Conservation (phyloP, 2,329 filamentous ascomycete genomes). For the Pleomassaria siparia region DNA sequence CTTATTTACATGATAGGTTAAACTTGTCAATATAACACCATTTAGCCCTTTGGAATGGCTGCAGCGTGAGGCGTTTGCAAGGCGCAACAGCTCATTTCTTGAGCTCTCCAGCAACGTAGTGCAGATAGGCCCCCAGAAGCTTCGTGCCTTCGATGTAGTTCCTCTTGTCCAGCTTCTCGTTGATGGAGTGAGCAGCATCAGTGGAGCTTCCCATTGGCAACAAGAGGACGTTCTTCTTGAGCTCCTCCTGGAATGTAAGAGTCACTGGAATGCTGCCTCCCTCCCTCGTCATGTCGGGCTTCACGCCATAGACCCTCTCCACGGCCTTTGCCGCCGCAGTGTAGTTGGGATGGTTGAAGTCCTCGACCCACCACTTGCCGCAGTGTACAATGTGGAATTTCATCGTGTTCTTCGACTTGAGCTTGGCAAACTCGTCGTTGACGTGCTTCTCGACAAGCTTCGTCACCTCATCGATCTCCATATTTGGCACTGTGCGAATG, state of each 20-base stretch:
- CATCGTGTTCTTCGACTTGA: slow-evolving; percentile 89
- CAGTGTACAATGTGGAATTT: slow-evolving; percentile 81
- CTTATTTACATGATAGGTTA: no score
- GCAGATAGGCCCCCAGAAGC: slow-evolving; percentile 89
- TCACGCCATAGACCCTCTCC: slow-evolving; percentile 87
- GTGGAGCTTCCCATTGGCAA: slow-evolving; percentile 97
- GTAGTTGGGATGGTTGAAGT: slow-evolving; percentile 99
- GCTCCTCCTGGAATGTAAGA: slow-evolving; percentile 94
- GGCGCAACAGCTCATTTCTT: slow-evolving; percentile 38
- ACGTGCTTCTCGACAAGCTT: slow-evolving; percentile 81
- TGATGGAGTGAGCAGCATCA: slow-evolving; percentile 95
- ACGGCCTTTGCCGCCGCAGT: slow-evolving; percentile 92
- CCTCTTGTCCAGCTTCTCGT: slow-evolving; percentile 94
- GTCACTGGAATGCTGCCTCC: slow-evolving; percentile 97
- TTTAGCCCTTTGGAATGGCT: no score
- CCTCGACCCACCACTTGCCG: slow-evolving; percentile 98
- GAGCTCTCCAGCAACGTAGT: slow-evolving; percentile 92
- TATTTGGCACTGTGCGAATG: slow-evolving; percentile 94
- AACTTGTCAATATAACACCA: no score
- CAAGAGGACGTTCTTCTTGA: slow-evolving; percentile 94
- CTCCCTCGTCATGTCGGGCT: slow-evolving; percentile 94
- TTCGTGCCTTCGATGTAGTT: slow-evolving; percentile 99
- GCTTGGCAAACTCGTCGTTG: slow-evolving; percentile 79
- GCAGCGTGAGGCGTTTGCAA: background rate
- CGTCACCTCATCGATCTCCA: slow-evolving; percentile 91